phyloP scores from a whole-genome alignment of 257 asterid genomes.

The Solanum chiquidenum region DNA sequence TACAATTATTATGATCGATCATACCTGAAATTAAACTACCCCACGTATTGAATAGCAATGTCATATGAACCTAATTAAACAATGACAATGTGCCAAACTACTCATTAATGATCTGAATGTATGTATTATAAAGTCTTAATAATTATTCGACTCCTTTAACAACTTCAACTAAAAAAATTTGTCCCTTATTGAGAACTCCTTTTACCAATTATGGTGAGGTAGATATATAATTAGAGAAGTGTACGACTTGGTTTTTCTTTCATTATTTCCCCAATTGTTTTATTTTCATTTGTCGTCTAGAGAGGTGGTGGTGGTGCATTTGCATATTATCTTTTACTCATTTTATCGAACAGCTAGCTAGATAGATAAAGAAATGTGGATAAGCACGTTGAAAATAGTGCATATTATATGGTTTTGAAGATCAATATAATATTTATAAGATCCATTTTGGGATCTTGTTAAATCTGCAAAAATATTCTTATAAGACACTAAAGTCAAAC shows the following conservation, averaged over 20 bases:
- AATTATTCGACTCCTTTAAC: not conserved
- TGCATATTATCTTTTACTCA: not conserved
- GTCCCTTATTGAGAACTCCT: not conserved
- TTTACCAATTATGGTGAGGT: too few relatives aligned
- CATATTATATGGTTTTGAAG: not conserved
- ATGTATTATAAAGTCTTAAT: not conserved
- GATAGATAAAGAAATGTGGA: not conserved
- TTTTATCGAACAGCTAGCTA: not conserved
- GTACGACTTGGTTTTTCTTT: not conserved
- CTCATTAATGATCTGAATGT: not conserved
- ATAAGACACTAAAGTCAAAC: not conserved
- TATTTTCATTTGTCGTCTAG: not conserved
- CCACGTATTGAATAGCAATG: not conserved
- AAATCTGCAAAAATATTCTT: not conserved
- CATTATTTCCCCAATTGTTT: not conserved
- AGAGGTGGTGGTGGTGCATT: not conserved
- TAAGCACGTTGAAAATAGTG: not conserved
- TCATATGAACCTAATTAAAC: not conserved
- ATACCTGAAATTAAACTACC: not conserved
- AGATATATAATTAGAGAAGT: not conserved
- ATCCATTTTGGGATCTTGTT: not conserved
- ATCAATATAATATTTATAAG: not conserved
- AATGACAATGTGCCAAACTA: not conserved
- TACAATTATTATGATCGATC: not conserved
- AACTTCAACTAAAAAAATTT: not conserved